Evolutionary conservation across 371 early-diverging fungal genomes (phyloP).

Genomic region (Circinella umbellata): DNA sequence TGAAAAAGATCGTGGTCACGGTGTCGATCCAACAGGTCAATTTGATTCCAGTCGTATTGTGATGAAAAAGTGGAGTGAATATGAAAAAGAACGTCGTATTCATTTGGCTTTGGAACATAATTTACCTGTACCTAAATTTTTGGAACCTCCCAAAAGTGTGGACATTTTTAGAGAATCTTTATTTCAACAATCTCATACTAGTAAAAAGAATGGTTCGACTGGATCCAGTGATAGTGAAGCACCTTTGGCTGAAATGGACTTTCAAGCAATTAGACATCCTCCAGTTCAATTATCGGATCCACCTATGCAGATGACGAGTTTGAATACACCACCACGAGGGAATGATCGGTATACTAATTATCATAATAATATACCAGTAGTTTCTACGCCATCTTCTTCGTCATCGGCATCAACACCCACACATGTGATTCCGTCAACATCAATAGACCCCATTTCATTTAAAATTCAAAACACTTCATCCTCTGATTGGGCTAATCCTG

Average conservation of each 20-base stretch:
- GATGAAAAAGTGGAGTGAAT: conserved; percentile 79
- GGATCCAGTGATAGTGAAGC: conserved; percentile 46
- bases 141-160: conserved; percentile 22
- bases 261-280: conserved; percentile 8
- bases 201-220: conserved; percentile 19
- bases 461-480: neutral
- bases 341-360: no score
- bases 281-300: conserved; percentile 14
- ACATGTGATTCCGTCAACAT: neutral
- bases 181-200: neutral
- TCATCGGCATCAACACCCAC: neutral
- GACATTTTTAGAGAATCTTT: conserved; percentile 26
- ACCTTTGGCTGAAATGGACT: conserved; percentile 28
- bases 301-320: neutral
- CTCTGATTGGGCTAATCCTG: conserved; percentile 18
- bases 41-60: conserved; percentile 67
- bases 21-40: conserved; percentile 59
- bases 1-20: conserved; percentile 57
- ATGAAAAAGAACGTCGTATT: conserved; percentile 44
- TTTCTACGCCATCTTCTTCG: neutral
- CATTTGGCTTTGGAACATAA: conserved; percentile 25
- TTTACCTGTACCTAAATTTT: conserved; percentile 28
- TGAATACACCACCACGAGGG: neutral
- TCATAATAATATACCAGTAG: no score
- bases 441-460: neutral